Evolutionary conservation across 192 early-diverging fungal species (phyloP), one percentile per base, ranked within the genome.

Genomic region (Rhizophagus prolifer): DNA sequence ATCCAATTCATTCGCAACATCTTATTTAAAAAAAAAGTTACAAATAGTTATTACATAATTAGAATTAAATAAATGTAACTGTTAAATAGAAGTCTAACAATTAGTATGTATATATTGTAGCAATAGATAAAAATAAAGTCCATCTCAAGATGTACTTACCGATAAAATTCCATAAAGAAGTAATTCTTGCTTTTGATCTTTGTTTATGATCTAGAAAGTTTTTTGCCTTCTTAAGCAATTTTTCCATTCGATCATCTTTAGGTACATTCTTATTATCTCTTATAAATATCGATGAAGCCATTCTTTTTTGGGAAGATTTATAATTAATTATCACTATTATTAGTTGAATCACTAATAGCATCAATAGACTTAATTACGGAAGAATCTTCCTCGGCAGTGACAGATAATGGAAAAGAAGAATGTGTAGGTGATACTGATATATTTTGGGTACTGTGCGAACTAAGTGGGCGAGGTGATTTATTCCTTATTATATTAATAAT

Each of bases 141-240:
- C 4, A 73, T 58, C 54, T 5, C 5, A 36, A 60, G 3, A 30
- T 59, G 50, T 28, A 62, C 79, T 65, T 85, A 89, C 93, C 93
- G 41, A 95, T 75, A 78, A 93, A 94, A 70, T 82, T 85, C 85
- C 86, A 91, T 25, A 95, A 80, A 14, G 88, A 86, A 13, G 79
- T 77, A 14, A 92, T 80, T 46, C 94, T 83, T 41, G 90, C 84
- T 76, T 95, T 95, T 19, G 85, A 78, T 69, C 92, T 94, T 68
- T 91, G 88, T 79, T 89, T 90, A 41, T 93, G 92, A 76, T 95
- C 94, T 26, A 95, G 74, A 80, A 95, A 94, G 58, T 84, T 86
- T 73, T 90, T 93, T 31, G 88, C 84, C 69, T 92, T 91, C 79
- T 93, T 94, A 62, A 86, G 76, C 3, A 92, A 79, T 81, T 91